phyloP scores from a whole-genome alignment of 164 flowering plant species.

The Protea cynaroides region DNA sequence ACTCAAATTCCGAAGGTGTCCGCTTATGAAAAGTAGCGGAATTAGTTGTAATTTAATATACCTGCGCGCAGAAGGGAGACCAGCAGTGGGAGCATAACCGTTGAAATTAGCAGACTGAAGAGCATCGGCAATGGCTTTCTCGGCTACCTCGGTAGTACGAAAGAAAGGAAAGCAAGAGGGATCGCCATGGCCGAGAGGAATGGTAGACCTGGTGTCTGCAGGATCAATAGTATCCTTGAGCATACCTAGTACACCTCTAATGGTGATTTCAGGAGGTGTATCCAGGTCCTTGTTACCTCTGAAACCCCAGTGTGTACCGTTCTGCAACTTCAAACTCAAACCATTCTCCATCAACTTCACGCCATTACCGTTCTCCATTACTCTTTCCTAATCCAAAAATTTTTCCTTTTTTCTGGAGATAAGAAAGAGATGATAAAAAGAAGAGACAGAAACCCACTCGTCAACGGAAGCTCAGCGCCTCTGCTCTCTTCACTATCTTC shows the following conservation, averaged over 20 bases:
- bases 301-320: conserved; percentile 24
- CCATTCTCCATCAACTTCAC: too few relatives aligned
- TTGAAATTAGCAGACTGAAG: conserved; percentile 28
- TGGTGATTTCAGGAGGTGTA: conserved; percentile 13
- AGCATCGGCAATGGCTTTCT: conserved; percentile 28
- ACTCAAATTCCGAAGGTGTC: too few relatives aligned
- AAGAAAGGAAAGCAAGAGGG: conserved; percentile 37
- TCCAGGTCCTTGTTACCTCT: conserved; percentile 16
- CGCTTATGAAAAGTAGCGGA: too few relatives aligned
- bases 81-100: conserved; percentile 25
- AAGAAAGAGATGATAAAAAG: too few relatives aligned
- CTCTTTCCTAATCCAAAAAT: not conserved
- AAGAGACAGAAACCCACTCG: too few relatives aligned
- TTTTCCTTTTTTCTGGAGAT: too few relatives aligned
- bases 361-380: too few relatives aligned
- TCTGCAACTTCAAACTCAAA: not conserved
- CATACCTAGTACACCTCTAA: conserved; percentile 21
- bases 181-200: conserved; percentile 42
- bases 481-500: too few relatives aligned
- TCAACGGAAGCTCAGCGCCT: too few relatives aligned
- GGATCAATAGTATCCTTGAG: conserved; percentile 14
- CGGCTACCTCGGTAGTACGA: conserved; percentile 24
- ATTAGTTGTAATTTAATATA: not conserved
- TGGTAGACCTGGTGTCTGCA: conserved; percentile 15
- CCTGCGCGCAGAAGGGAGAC: conserved; percentile 27